These are phyloP conservation scores for Ogataea degrootiae DNA, from an alignment of 805 yeast genomes.

Conservation along the genomic window DNA sequence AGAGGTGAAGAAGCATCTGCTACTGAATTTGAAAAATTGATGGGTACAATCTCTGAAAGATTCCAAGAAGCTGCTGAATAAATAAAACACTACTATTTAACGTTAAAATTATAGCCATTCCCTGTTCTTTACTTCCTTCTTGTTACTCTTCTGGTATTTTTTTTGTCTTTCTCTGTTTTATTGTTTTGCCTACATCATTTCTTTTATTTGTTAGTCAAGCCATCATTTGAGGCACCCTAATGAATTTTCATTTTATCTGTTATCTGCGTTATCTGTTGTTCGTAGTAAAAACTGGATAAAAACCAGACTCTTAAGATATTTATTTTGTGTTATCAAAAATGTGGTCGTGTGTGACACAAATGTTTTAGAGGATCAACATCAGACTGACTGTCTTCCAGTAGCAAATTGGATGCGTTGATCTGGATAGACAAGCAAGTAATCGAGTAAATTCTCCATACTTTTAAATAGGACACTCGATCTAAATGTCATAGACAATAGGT, in stretches of 20 bases:
- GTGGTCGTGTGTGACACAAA: no score
- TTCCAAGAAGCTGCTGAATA: constrained; percentile 95
- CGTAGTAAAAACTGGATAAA: not conserved
- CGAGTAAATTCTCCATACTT: not conserved
- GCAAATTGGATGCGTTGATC: no score
- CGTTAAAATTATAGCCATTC: not conserved
- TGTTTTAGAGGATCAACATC: no score
- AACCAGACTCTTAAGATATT: no score
- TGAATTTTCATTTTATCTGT: not conserved
- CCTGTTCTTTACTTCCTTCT: not conserved
- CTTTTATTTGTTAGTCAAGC: not conserved
- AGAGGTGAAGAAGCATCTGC: constrained; percentile 78
- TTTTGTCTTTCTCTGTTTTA: not conserved
- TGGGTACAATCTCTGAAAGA: constrained; percentile 74
- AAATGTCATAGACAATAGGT: no score
- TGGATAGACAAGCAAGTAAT: no score
- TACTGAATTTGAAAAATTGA: constrained; percentile 71
- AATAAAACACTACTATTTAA: not conserved
- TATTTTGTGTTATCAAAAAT: no score
- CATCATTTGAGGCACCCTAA: not conserved
- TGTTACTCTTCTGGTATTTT: no score
- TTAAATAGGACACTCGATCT: not conserved
- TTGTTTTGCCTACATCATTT: not conserved
- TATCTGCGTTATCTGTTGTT: not conserved
- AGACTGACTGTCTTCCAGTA: no score